Evolutionary conservation across 805 yeast species (phyloP).

Genomic region (Huiozyma sinensis): DNA sequence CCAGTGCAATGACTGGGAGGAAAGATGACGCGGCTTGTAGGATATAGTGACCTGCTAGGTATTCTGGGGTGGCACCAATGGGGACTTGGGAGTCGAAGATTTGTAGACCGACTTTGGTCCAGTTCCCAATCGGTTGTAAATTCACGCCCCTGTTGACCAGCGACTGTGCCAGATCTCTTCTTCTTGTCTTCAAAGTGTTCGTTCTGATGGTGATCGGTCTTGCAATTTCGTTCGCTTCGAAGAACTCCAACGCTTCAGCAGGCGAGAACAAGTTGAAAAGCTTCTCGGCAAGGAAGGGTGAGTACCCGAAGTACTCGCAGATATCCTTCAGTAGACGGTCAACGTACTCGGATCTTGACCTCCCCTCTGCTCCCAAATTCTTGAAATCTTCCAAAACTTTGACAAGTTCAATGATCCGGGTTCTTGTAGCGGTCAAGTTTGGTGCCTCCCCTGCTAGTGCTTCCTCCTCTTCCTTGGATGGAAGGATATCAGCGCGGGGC

Average conservation of each 20-base stretch:
- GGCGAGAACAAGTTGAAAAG: slow-evolving; percentile 86
- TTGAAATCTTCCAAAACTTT: slow-evolving; percentile 88
- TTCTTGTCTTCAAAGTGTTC: slow-evolving; percentile 88
- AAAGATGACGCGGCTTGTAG: slow-evolving; percentile 98
- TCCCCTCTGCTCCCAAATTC: slow-evolving; percentile 72
- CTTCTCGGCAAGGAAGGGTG: slow-evolving; percentile 86
- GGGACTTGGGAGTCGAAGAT: slow-evolving; percentile 99
- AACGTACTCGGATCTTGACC: slow-evolving; percentile 72
- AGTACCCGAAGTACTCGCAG: slow-evolving; percentile 87
- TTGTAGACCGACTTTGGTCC: slow-evolving; percentile 98
- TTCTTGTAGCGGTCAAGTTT: slow-evolving; percentile 73
- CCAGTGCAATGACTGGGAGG: slow-evolving; percentile 94
- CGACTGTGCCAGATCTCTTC: slow-evolving; percentile 92
- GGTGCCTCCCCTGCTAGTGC: slow-evolving; percentile 46
- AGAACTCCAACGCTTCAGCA: slow-evolving; percentile 93
- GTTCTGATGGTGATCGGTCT: slow-evolving; percentile 96
- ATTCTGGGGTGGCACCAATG: slow-evolving; percentile 98
- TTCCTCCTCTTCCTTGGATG: slow-evolving; percentile 55
- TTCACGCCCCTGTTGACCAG: slow-evolving; percentile 95
- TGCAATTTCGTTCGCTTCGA: slow-evolving; percentile 95
- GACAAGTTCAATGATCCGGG: slow-evolving; percentile 91
- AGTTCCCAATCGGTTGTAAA: slow-evolving; percentile 89
- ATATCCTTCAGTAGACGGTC: slow-evolving; percentile 76
- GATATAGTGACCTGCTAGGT: slow-evolving; percentile 94
- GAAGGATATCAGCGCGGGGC: slow-evolving; percentile 70